phyloP scores from a whole-genome alignment of 768 basidiomycete species.

The Lactarius tabidus region DNA sequence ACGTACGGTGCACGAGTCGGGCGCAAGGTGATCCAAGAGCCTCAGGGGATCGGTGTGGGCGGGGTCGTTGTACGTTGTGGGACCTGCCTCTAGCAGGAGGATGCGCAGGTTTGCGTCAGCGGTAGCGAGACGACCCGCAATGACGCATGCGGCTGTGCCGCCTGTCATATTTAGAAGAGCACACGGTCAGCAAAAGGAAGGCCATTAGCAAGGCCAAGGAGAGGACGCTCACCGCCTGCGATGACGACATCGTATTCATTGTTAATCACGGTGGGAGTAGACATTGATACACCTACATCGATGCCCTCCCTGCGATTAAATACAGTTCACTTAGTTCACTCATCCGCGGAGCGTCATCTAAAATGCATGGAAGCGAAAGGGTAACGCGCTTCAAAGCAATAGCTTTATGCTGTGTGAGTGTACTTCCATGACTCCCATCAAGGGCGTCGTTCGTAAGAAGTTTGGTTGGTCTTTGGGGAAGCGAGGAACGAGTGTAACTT shows the following conservation, averaged over 20 bases:
- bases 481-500: too few species aligned
- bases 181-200: background rate
- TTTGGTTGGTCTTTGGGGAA: too few species aligned
- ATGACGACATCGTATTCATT: slow-evolving; percentile 21
- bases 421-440: too few species aligned
- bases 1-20: slow-evolving; percentile 40
- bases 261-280: background rate
- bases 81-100: slow-evolving; percentile 57
- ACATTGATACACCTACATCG: background rate
- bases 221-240: slow-evolving; percentile 25
- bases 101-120: slow-evolving; percentile 53
- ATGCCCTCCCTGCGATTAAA: background rate
- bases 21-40: slow-evolving; percentile 42
- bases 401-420: too few species aligned
- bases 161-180: slow-evolving; percentile 5
- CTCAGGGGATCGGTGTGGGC: slow-evolving; percentile 52
- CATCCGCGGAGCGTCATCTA: background rate
- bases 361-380: background rate
- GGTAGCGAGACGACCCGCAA: slow-evolving; percentile 51
- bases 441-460: too few species aligned
- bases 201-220: background rate
- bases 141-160: slow-evolving; percentile 52
- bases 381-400: too few species aligned
- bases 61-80: slow-evolving; percentile 43
- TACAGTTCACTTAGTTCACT: background rate